Evolutionary conservation across 306 rosid species (phyloP), one percentile per base, ranked within the genome.

Genomic region (Oxytropis ochrocephala): DNA sequence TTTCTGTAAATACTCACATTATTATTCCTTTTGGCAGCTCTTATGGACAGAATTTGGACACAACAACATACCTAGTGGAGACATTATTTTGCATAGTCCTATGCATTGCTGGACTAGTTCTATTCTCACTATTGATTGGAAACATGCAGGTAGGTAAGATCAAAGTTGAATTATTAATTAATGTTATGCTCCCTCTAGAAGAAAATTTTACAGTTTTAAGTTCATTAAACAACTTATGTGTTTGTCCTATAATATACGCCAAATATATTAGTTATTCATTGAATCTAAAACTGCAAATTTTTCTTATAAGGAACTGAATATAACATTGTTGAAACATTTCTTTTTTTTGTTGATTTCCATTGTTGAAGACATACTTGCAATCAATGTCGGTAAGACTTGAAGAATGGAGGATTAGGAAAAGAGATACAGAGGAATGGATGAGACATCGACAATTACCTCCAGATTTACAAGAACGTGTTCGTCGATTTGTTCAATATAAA

Each of bases 341-440:
- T 24, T 1, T 2, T 24, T 24, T 24, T 24, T 24, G 29, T 24
- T 24, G 67, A 11, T 48, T 62, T 51, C 43, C 21, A 35, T 17
- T 77, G 71, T 74, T 53, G 76, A 76, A 90, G 96, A 84, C 89
- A 43, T 94, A 87, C 73, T 82, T 91, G 84, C 81, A 81, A 77
- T 90, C 96, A 4, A 94, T 90, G 85, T 66, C 90, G 6, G 80
- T 81, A 32, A 88, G 91, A 69, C 78, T 94, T 12, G 97, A 94
- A 77, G 97, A 90, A 73, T 88, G 97, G 95, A 88, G 97, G 88
- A 71, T 94, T 35, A 79, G 85, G 75, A 84, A 86, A 73, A 85
- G 77, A 75, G 99, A 94, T 17, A 91, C 95, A 0, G 96, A 94
- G 77, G 95, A 94, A 75, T 94, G 99, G 97, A 94, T 88, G 99